Evolutionary conservation across 2,329 filamentous ascomycete species (phyloP).

Genomic region (Fusarium verticillioides): DNA sequence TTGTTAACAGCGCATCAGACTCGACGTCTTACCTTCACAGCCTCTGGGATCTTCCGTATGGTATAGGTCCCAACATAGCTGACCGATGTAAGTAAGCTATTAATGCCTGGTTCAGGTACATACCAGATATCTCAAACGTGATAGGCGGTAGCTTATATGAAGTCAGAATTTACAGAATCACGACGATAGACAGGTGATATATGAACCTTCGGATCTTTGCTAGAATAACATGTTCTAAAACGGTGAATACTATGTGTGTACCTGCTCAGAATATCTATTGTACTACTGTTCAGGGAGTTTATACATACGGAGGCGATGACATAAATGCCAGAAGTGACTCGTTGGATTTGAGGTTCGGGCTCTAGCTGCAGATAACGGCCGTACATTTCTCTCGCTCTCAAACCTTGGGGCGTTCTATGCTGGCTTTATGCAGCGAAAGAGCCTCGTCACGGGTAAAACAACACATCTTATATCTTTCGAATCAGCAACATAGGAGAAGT

Average conservation of each 20-base stretch:
- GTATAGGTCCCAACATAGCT: neutral
- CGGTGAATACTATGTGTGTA: rapidly evolving
- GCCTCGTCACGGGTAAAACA: rapidly evolving
- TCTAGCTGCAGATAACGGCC: neutral
- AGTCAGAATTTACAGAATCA: neutral
- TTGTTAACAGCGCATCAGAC: too few relatives aligned
- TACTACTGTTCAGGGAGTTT: rapidly evolving
- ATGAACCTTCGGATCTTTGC: neutral
- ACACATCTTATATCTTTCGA: rapidly evolving
- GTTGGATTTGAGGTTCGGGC: rapidly evolving
- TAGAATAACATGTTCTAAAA: neutral
- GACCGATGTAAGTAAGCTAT: too few relatives aligned
- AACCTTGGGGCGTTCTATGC: rapidly evolving
- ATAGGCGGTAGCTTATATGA: too few relatives aligned
- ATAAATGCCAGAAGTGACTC: neutral
- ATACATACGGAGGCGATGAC: rapidly evolving
- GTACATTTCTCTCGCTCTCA: rapidly evolving
- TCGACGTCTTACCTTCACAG: neutral
- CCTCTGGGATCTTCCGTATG: too few relatives aligned
- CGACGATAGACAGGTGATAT: rapidly evolving
- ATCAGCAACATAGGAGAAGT: rapidly evolving
- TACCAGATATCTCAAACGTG: rapidly evolving
- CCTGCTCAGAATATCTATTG: too few relatives aligned
- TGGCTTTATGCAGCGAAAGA: rapidly evolving
- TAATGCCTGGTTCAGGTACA: neutral